Evolutionary conservation across 345 rosid species (phyloP).

Genomic region (Trapa bicornis): DNA sequence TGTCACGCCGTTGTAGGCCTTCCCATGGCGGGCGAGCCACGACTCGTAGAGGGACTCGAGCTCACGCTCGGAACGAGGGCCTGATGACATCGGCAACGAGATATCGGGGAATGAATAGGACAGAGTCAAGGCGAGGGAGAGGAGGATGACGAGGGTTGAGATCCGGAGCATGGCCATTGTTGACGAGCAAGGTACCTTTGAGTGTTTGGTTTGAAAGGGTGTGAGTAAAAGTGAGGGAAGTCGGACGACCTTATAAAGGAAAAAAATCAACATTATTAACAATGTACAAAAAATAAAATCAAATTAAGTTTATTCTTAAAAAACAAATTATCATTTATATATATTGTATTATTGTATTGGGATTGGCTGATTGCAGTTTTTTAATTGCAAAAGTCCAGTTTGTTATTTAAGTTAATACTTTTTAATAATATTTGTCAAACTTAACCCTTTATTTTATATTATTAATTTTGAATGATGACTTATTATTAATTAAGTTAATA

Average conservation of each 20-base stretch:
- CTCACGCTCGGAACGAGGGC: conserved; percentile 39
- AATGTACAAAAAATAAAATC: background rate
- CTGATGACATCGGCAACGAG: conserved; percentile 8
- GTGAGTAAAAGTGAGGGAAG: background rate
- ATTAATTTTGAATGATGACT: too few species aligned
- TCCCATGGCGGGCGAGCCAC: conserved; percentile 49
- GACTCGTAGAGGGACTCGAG: conserved; percentile 47
- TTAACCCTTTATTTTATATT: too few species aligned
- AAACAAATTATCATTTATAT: too few species aligned
- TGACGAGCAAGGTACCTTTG: background rate
- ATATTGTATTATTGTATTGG: too few species aligned
- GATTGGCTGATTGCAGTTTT: too few species aligned
- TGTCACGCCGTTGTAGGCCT: conserved; percentile 38
- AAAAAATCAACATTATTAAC: background rate
- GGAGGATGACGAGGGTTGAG: background rate
- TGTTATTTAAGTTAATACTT: too few species aligned
- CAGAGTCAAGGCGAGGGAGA: conserved; percentile 3
- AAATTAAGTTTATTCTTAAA: background rate
- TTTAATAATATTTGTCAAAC: too few species aligned
- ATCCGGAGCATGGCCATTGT: background rate
- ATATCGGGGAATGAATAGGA: background rate
- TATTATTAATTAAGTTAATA: too few species aligned
- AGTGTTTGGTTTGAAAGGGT: conserved; percentile 5
- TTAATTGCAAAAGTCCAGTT: too few species aligned
- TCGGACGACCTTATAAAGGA: background rate